Evolutionary conservation across 2,329 filamentous ascomycete genomes (phyloP).

Genomic region (Orbilia oligospora): DNA sequence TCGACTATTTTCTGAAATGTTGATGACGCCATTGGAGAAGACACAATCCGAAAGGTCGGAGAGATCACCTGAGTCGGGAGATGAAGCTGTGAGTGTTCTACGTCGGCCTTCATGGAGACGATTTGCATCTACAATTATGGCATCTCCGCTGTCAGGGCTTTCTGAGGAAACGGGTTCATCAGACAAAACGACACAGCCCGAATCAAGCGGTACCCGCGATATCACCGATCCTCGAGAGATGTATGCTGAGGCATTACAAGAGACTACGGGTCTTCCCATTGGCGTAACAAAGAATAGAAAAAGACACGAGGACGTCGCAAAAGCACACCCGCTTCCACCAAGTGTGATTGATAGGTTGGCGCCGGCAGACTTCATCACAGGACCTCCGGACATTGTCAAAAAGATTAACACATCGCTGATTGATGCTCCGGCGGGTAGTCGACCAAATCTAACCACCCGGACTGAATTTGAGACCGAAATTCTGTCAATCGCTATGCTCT

Average conservation of each 20-base stretch:
- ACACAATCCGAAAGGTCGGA: conserved; percentile 30
- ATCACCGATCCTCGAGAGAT: conserved; percentile 36
- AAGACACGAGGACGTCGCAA: conserved; percentile 13
- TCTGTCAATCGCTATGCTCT: conserved; percentile 48
- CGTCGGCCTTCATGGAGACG: conserved; percentile 54
- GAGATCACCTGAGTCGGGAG: conserved; percentile 23
- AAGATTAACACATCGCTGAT: conserved; percentile 4
- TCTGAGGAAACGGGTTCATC: conserved; percentile 39
- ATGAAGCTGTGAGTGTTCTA: conserved; percentile 33
- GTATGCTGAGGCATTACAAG: conserved; percentile 52
- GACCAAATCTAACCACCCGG: conserved; percentile 35
- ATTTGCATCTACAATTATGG: conserved; percentile 49
- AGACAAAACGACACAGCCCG: conserved; percentile 26
- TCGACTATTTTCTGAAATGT: conserved; percentile 49
- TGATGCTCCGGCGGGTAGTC: not conserved
- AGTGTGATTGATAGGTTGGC: conserved; percentile 27
- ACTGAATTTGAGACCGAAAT: conserved; percentile 54
- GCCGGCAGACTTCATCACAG: conserved; percentile 45
- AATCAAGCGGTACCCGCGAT: conserved; percentile 10
- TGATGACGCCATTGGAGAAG: conserved; percentile 40
- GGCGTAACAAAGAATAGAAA: conserved; percentile 38
- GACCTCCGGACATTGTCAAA: conserved; percentile 30
- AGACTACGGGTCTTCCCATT: conserved; percentile 39
- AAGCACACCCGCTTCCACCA: conserved; percentile 26
- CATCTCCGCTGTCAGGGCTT: conserved; percentile 48